phyloP scores from a whole-genome alignment of 2,329 filamentous ascomycete genomes.

The Pseudomassariella vexata region DNA sequence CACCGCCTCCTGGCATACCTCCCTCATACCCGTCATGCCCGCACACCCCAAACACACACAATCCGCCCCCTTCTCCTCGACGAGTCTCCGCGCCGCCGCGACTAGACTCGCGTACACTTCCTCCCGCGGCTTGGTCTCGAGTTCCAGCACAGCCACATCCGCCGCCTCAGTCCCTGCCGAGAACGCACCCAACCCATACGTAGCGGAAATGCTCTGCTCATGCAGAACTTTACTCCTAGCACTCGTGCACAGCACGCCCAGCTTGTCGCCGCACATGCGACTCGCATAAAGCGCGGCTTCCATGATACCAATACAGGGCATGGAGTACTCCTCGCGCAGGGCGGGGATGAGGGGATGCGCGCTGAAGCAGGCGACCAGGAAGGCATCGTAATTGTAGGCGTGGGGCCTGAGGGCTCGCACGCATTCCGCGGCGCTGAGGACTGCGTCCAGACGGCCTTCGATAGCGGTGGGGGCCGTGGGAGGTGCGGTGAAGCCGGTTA shows the following conservation, averaged over 20 bases:
- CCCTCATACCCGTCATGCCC: slow-evolving; percentile 39
- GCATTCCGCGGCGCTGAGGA: slow-evolving; percentile 42
- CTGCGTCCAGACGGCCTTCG: slow-evolving; percentile 41
- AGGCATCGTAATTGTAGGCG: slow-evolving; percentile 35
- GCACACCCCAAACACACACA: slow-evolving; percentile 39
- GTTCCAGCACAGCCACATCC: slow-evolving; percentile 33
- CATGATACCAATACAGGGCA: slow-evolving; percentile 44
- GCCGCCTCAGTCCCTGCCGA: slow-evolving; percentile 36
- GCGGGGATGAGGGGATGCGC: slow-evolving; percentile 39
- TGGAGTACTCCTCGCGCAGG: slow-evolving; percentile 36
- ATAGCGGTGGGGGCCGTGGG: slow-evolving; percentile 42
- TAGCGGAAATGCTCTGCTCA: slow-evolving; percentile 29
- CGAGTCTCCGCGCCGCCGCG: slow-evolving; percentile 30
- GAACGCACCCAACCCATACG: slow-evolving; percentile 34
- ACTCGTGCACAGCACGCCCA: slow-evolving; percentile 37
- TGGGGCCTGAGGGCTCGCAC: slow-evolving; percentile 35
- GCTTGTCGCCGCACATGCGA: slow-evolving; percentile 38
- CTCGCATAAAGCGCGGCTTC: slow-evolving; percentile 35
- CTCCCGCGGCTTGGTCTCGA: slow-evolving; percentile 31
- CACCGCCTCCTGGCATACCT: slow-evolving; percentile 39
- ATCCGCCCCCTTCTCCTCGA: slow-evolving; percentile 21
- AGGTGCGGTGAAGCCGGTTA: slow-evolving; percentile 45
- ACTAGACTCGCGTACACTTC: slow-evolving; percentile 33
- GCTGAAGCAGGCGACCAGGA: slow-evolving; percentile 43
- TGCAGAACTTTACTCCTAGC: slow-evolving; percentile 32